phyloP scores from a whole-genome alignment of 1,284 basidiomycete species.

The Malassezia caprae region DNA sequence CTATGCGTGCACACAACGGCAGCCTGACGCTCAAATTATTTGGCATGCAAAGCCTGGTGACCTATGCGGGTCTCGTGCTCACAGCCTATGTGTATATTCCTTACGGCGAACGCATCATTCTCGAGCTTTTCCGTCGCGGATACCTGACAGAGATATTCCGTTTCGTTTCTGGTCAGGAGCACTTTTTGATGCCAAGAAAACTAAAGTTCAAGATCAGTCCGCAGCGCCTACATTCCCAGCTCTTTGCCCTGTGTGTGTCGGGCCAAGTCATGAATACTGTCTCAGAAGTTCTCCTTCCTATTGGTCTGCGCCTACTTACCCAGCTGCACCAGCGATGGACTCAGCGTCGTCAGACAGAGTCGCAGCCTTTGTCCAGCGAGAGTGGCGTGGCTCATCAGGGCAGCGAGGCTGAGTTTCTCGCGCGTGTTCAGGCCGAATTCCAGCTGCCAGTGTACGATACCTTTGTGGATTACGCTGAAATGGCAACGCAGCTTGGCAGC shows the following conservation, averaged over 20 bases:
- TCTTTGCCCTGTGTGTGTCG: slow-evolving; percentile 89
- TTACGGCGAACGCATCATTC: slow-evolving; percentile 42
- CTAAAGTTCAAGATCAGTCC: slow-evolving; percentile 51
- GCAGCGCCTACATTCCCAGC: slow-evolving; percentile 71
- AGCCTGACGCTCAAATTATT: slow-evolving; percentile 87
- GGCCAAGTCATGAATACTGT: slow-evolving; percentile 77
- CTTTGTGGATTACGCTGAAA: slow-evolving; percentile 73
- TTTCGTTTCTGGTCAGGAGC: slow-evolving; percentile 28
- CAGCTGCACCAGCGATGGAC: not conserved
- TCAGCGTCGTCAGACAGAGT: slow-evolving; percentile 10
- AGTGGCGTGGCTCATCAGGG: slow-evolving; percentile 12
- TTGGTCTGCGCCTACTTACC: slow-evolving; percentile 52
- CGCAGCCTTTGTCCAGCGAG: not conserved
- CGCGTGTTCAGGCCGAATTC: slow-evolving; percentile 66
- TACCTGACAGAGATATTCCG: slow-evolving; percentile 30
- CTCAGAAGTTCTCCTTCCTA: slow-evolving; percentile 74
- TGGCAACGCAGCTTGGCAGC: slow-evolving; percentile 74
- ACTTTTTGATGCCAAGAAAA: slow-evolving; percentile 16
- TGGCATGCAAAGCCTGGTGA: slow-evolving; percentile 72
- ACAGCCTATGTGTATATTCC: slow-evolving; percentile 47
- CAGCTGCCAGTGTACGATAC: slow-evolving; percentile 63
- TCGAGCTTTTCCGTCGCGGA: slow-evolving; percentile 33
- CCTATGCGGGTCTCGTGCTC: slow-evolving; percentile 56
- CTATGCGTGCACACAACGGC: slow-evolving; percentile 63
- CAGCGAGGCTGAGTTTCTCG: slow-evolving; percentile 64